Percentiles rank a stretch among this genome's conserved stretches.
These are phyloP conservation scores for Puccinia novopanici DNA, from an alignment of 1,284 basidiomycete species.

Conservation along the genomic window DNA sequence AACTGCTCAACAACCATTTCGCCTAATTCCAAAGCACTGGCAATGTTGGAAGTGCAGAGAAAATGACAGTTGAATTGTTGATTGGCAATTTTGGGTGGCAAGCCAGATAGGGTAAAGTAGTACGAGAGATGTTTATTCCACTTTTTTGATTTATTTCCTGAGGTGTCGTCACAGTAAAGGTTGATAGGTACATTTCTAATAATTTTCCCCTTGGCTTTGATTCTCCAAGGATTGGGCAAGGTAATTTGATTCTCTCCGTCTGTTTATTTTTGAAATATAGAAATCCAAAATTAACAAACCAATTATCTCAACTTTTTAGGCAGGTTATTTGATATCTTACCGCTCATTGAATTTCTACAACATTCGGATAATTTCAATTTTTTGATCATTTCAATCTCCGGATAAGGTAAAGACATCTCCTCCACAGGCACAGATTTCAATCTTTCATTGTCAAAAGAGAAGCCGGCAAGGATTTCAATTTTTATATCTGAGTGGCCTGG, in stretches of 20 bases:
- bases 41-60: too few species aligned
- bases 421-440: neutral
- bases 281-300: neutral
- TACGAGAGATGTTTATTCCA: constrained; percentile 3
- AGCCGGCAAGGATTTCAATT: neutral
- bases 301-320: neutral
- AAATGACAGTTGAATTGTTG: too few species aligned
- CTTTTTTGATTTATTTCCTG: too few species aligned
- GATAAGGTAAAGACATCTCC: neutral
- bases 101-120: too few species aligned
- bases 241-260: neutral
- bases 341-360: neutral
- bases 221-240: constrained; percentile 3
- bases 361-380: neutral
- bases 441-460: neutral
- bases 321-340: neutral
- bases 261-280: neutral
- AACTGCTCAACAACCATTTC: constrained; percentile 7
- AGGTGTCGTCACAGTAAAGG: too few species aligned
- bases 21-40: neutral
- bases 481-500: neutral
- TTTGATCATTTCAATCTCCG: neutral
- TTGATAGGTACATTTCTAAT: too few species aligned
- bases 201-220: neutral
- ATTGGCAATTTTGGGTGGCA: too few species aligned